Evolutionary conservation across 148 eudicot species (phyloP).

Genomic region (Rhododendron simsii): DNA sequence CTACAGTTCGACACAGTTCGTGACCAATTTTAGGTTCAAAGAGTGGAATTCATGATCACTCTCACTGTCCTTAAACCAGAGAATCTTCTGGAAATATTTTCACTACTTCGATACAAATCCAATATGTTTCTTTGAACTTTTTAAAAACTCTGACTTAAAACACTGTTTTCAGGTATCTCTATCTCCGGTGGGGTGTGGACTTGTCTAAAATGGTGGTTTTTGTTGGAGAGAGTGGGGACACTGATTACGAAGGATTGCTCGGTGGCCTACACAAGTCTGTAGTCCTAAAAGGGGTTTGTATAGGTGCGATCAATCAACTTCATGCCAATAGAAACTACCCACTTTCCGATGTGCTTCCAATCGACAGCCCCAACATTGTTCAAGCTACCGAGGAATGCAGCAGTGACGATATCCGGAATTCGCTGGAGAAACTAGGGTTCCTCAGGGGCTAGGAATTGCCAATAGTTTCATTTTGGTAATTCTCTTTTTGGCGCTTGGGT

Average conservation of each 20-base stretch:
- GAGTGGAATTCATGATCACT: not conserved
- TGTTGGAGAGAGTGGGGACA: conserved; percentile 91
- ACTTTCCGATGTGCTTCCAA: conserved; percentile 65
- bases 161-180: conserved; percentile 52
- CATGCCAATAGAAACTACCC: conserved; percentile 75
- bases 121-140: not conserved
- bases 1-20: not conserved
- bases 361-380: conserved; percentile 64
- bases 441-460: conserved; percentile 24
- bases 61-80: not conserved
- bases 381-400: conserved; percentile 38
- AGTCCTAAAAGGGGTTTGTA: conserved; percentile 68
- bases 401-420: conserved; percentile 40
- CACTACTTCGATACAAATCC: not conserved
- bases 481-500: not conserved
- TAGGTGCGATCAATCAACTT: conserved; percentile 34
- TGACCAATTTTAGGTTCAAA: not conserved
- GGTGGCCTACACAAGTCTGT: conserved; percentile 84
- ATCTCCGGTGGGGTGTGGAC: conserved; percentile 84
- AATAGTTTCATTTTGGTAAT: not conserved
- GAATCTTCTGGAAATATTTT: not conserved
- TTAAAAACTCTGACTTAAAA: not conserved
- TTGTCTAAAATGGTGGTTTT: conserved; percentile 72
- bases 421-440: conserved; percentile 42
- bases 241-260: conserved; percentile 84